These are phyloP conservation scores for Xylaria multiplex DNA, from an alignment of 2,329 filamentous ascomycete species.

Conservation along the genomic window DNA sequence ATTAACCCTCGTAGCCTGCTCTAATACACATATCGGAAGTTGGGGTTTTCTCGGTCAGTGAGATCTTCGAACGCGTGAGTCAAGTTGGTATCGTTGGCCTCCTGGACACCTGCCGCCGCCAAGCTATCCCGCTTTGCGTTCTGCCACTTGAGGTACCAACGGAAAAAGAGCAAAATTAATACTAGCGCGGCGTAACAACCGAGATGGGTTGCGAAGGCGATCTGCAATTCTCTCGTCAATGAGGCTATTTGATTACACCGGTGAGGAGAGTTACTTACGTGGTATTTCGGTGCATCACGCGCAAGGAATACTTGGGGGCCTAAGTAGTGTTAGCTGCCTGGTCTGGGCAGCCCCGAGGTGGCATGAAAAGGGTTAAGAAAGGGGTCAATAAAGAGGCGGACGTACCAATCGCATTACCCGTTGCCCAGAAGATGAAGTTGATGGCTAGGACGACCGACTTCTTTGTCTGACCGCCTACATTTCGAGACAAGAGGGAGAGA, in stretches of 20 bases:
- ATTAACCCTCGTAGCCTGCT: background rate
- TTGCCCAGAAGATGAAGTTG: constrained; percentile 76
- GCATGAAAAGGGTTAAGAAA: constrained; percentile 9
- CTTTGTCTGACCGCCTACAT: constrained; percentile 79
- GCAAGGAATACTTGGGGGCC: constrained; percentile 72
- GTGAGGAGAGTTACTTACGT: constrained; percentile 45
- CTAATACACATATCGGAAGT: constrained; percentile 50
- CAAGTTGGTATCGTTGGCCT: constrained; percentile 44
- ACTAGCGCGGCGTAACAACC: constrained; percentile 73
- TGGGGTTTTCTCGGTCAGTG: constrained; percentile 51
- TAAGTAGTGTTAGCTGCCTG: constrained; percentile 36
- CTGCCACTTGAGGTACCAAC: constrained; percentile 66
- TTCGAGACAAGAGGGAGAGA: constrained; percentile 74
- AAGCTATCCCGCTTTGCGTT: constrained; percentile 57
- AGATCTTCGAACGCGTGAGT: constrained; percentile 51
- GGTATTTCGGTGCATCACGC: constrained; percentile 71
- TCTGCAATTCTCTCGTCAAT: constrained; percentile 46
- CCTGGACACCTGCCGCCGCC: constrained; percentile 44
- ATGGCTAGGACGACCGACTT: constrained; percentile 74
- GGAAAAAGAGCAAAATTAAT: constrained; percentile 64
- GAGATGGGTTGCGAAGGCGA: constrained; percentile 74
- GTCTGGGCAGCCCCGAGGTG: background rate
- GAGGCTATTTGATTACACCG: background rate
- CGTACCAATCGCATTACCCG: constrained; percentile 72
- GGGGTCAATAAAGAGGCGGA: constrained; percentile 14